Evolutionary conservation across 2,329 filamentous ascomycete species (phyloP), one percentile per base, ranked within the genome.

Genomic region (Stachybotrys elegans): DNA sequence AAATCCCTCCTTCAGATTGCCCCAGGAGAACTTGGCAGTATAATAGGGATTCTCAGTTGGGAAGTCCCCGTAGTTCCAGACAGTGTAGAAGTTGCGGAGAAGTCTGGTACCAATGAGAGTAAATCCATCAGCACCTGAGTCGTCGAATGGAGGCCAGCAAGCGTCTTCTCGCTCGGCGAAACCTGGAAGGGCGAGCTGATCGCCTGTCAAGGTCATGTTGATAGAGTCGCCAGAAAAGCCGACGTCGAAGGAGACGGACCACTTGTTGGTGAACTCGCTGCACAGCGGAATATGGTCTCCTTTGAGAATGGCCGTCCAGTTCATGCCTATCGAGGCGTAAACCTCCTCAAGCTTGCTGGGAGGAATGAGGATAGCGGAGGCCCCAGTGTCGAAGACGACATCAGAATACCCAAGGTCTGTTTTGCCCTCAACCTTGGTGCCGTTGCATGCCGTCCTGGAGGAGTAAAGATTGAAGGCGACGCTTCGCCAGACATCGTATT

Each of bases 81-180:
- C 48, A 1, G 60, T 62, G 43, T 66, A 67, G 22, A 64, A 58
- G 44, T 58, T 59, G 12, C 48, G 27, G 42, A 67, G 37, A 34
- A 65, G 53, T 7, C 51, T 34, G 0, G 43, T 43, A 0, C 64
- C 64, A 12, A 67, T 43, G 8, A 67, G 51, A n/a, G 55, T 55
- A 38, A 61, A 57, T 2, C 53, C 52, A 7, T 56, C 41, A 6
- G 19, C 6, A 0, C 51, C 53, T 14, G 55, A 51, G 17, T 50
- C 40, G 8, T 62, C 53, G 8, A 67, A 60, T 0, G 64, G 65
- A 12, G 63, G 63, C 57, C 56, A 62, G 60, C 63, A 67, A 5
- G 54, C 59, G 31, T 63, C 61, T 0, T 56, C 55, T 16, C 57
- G 43, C 42, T 59, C 46, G 3, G 63, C 61, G 43, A 65, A 66